phyloP scores from a whole-genome alignment of 495 filamentous ascomycete genomes.

The Xylaria bambusicola region DNA sequence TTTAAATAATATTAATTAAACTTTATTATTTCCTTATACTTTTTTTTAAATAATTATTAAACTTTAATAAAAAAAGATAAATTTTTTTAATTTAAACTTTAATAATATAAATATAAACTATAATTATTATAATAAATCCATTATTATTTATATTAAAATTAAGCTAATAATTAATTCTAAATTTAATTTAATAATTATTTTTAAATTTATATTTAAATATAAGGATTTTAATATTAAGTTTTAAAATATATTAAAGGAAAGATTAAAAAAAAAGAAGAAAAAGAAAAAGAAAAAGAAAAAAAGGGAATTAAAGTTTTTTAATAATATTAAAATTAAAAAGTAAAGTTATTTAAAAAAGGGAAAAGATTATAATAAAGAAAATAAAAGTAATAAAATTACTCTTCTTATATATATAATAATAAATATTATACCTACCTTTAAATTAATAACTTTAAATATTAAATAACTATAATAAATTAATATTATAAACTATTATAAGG shows the following conservation, averaged over 20 bases:
- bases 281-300: background rate
- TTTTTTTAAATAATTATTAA: conserved; percentile 15
- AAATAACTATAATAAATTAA: background rate
- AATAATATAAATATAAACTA: background rate
- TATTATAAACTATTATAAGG: background rate
- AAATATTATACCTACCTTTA: background rate
- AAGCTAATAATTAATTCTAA: background rate
- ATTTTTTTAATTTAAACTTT: background rate
- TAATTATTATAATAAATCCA: background rate
- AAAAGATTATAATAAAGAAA: background rate
- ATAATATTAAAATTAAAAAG: background rate
- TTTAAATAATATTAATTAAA: background rate
- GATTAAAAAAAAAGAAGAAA: background rate
- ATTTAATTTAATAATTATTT: background rate
- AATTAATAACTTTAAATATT: background rate
- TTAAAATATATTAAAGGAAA: background rate
- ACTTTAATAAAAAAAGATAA: conserved; percentile 12
- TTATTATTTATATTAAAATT: background rate
- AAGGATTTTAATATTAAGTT: background rate
- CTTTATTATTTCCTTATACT: conserved; percentile 3
- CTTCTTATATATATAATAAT: background rate
- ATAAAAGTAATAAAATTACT: background rate
- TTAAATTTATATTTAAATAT: background rate
- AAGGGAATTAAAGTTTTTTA: background rate
- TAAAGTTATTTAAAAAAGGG: background rate